These are phyloP conservation scores for Fusarium xylarioides DNA, from an alignment of 2,329 filamentous ascomycete species.

Conservation along the genomic window DNA sequence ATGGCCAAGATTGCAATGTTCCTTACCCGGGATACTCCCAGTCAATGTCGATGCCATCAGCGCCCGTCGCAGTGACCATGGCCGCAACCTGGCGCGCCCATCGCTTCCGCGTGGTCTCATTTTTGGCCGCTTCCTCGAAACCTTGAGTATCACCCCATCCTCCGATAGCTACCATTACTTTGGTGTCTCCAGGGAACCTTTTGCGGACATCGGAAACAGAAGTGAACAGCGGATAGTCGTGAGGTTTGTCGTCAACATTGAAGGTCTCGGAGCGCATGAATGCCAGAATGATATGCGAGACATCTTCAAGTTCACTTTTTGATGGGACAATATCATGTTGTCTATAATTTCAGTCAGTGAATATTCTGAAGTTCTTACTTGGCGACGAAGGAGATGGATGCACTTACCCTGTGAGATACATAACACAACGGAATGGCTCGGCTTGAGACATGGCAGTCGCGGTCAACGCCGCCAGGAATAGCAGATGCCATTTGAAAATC, in stretches of 20 bases:
- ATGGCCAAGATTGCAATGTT: background rate
- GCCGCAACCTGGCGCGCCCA: slow-evolving; percentile 72
- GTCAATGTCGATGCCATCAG: slow-evolving; percentile 73
- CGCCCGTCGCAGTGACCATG: slow-evolving; percentile 69
- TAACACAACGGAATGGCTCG: slow-evolving; percentile 48
- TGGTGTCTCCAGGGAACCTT: slow-evolving; percentile 61
- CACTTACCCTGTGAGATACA: slow-evolving; percentile 61
- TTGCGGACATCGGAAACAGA: slow-evolving; percentile 57
- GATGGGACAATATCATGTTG: slow-evolving; percentile 58
- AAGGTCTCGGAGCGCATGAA: slow-evolving; percentile 65
- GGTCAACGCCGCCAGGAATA: background rate
- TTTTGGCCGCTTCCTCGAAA: slow-evolving; percentile 66
- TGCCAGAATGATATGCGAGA: slow-evolving; percentile 68
- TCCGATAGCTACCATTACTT: slow-evolving; percentile 76
- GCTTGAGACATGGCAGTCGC: background rate
- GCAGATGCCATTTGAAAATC: background rate
- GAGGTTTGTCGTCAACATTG: slow-evolving; percentile 52
- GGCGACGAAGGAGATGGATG: background rate
- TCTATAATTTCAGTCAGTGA: slow-evolving; percentile 46
- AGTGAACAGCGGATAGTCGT: slow-evolving; percentile 62
- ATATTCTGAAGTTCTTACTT: background rate
- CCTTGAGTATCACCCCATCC: slow-evolving; percentile 77
- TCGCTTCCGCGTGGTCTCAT: slow-evolving; percentile 58
- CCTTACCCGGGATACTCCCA: slow-evolving; percentile 69
- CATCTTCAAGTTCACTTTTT: slow-evolving; percentile 48